Evolutionary conservation across 768 basidiomycete genomes (phyloP), one percentile per base, ranked within the genome.

Genomic region (Stropharia rugosoannulata): DNA sequence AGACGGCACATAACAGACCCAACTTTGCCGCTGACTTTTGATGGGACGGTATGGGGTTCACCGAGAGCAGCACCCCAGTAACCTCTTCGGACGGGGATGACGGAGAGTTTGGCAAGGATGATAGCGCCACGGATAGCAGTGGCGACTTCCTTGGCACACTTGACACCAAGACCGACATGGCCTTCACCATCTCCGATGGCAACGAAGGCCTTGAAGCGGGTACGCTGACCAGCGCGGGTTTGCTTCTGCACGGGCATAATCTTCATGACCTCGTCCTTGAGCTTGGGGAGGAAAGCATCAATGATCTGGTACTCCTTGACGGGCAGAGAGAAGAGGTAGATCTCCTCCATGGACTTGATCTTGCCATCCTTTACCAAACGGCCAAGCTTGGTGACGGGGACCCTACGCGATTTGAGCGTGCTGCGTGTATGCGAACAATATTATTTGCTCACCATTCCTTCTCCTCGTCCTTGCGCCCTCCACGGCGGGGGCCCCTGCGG

Each of bases 191-290:
- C 97, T 71, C 97, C 97, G 68, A 99, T 97, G 58, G 97, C 97
- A 67, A 98, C 97, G 78, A 98, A 98, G 25, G 97, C 97, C 80
- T 99, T 98, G 88, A 99, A 99, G 61, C 97, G 91, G 58, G 97
- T 99, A 66, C 97, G 92, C 77, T 99, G 97, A 74, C 97, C 97
- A 65, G 97, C 97, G 70, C 93, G 95, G 59, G 97, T 99, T 77
- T 99, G 97, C 79, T 99, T 99, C 80, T 98, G 97, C 54, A 99
- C 97, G 64, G 97, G 97, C 89, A 95, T 95, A 73, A 99, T 98
- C 75, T 95, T 96, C 97, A 99, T 99, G 63, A 99, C 97, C 74
- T 97, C 95, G 66, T 95, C 97, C 84, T 99, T 99, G 78, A 99
- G 90, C 73, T 93, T 92, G 66, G 97, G 97, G 46, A 98, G 85